Conservation (phyloP, 176 grass and related monocot genomes). For the Poa pratensis region DNA sequence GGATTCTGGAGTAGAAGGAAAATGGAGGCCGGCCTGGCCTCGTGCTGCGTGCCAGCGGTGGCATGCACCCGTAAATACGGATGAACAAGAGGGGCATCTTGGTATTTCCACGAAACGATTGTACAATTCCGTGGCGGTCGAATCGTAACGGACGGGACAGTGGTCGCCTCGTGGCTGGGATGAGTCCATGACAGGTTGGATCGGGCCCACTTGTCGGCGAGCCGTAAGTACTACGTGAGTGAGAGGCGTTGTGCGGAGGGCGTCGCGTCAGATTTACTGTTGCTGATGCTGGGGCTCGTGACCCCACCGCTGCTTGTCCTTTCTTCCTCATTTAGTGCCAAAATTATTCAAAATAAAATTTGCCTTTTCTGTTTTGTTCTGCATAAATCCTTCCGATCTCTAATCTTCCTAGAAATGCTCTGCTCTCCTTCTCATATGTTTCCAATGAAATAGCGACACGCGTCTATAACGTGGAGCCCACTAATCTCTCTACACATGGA, state of each 20-base stretch:
- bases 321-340: neutral
- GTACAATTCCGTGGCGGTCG: neutral
- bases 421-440: no score
- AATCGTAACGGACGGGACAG: neutral
- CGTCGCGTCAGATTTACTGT: conserved; percentile 33
- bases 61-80: neutral
- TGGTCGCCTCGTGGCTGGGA: neutral
- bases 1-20: conserved; percentile 19
- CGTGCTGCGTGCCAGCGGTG: conserved; percentile 34
- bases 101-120: accelerated
- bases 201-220: neutral
- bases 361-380: neutral
- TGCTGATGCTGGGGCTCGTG: conserved; percentile 24
- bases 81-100: accelerated
- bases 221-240: neutral
- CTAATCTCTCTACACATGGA: no score
- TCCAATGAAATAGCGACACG: no score
- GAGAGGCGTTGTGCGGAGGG: neutral
- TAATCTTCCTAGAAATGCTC: no score
- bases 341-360: neutral
- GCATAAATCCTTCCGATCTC: no score
- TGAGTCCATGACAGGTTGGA: conserved; percentile 25
- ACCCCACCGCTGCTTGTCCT: conserved; percentile 50
- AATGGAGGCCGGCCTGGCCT: conserved; percentile 23
- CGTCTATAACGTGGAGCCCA: no score